Percentiles rank a stretch among this genome's conserved stretches.
These are phyloP conservation scores for Diddensiella santjacobensis DNA, from an alignment of 805 yeast species.

Conservation along the genomic window DNA sequence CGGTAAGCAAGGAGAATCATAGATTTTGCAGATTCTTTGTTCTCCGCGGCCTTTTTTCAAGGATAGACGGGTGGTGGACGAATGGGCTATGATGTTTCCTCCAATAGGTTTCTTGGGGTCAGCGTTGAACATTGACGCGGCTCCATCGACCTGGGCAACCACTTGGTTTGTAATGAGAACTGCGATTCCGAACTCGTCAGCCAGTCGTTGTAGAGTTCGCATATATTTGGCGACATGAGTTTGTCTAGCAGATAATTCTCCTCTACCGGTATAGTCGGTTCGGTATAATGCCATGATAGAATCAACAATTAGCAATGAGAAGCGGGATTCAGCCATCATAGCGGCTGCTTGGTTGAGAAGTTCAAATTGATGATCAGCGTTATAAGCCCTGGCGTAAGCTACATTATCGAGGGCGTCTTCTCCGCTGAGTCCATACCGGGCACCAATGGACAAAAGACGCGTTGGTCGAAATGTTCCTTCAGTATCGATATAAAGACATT, in stretches of 20 bases:
- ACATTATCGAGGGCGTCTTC: slow-evolving; percentile 95
- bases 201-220: slow-evolving; percentile 86
- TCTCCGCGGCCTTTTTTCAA: slow-evolving; percentile 89
- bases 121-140: slow-evolving; percentile 71
- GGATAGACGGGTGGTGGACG: slow-evolving; percentile 88
- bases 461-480: slow-evolving; percentile 96
- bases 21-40: slow-evolving; percentile 88
- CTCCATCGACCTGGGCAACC: slow-evolving; percentile 95
- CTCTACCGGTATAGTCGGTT: slow-evolving; percentile 93
- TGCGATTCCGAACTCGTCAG: slow-evolving; percentile 97
- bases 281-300: slow-evolving; percentile 95
- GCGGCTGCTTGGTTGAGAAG: slow-evolving; percentile 85
- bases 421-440: slow-evolving; percentile 85
- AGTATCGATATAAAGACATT: slow-evolving; percentile 91
- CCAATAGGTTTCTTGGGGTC: slow-evolving; percentile 99
- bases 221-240: slow-evolving; percentile 89
- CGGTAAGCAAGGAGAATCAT: slow-evolving; percentile 95
- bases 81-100: slow-evolving; percentile 95
- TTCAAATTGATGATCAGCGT: slow-evolving; percentile 92
- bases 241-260: slow-evolving; percentile 92
- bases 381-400: slow-evolving; percentile 95
- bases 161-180: slow-evolving; percentile 95
- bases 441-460: slow-evolving; percentile 83
- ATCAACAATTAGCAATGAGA: slow-evolving; percentile 88
- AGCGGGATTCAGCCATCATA: slow-evolving; percentile 94